Base-by-base conservation (phyloP, 768 basidiomycete species). In the Crepidotus variabilis region DNA sequence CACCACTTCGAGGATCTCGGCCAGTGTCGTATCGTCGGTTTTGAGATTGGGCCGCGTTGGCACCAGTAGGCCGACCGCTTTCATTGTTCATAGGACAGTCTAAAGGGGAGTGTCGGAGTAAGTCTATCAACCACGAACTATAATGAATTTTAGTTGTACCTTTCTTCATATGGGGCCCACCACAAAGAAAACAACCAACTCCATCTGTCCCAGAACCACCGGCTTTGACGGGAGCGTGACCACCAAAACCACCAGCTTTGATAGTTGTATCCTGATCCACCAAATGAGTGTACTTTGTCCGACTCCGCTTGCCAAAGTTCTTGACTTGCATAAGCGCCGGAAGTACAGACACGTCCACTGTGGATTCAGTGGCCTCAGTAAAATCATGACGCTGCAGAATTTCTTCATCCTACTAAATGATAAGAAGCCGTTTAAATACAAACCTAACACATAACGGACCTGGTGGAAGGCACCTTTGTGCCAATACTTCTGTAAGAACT, bases 391-490 rank as follows among this genome's bases (percentile, higher is more conserved):
- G 75, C 64, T 78, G 78, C 61, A 98, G 84, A 59, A 98, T 84
- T 50, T 96, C 94, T 55, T 86, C 84, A 69, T 98, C 96, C 94
- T 69, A 47, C 46, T 16, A 51, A 23, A 52, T 6, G 33, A 14
- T 18, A 2, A 20, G 34, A 32, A 20, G 21, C 10, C 21, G 32
- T 32, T 32, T 46, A 32, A 54, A n/a, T 48, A 18, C 9, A 6
- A 22, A 8, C 13, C 10, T 56, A 24, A 34, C 57, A 43, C n/a
- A n/a, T n/a, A 10, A 65, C 64, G 32, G 57, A 91, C 94, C 82
- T 95, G 92, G 70, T 97, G 94, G 78, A 98, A 99, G 57, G 96
- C 97, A 64, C 97, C 97, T 72, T 96, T 98, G 77, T 99, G 97
- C 86, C 94, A 98, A 69, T 97, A 99, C 72, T 97, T 98, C 70